A percentile compares a stretch with the other conserved stretches of the same genome.
Conservation (phyloP, 2,329 filamentous ascomycete species). For the Calonectria hawksworthii region DNA sequence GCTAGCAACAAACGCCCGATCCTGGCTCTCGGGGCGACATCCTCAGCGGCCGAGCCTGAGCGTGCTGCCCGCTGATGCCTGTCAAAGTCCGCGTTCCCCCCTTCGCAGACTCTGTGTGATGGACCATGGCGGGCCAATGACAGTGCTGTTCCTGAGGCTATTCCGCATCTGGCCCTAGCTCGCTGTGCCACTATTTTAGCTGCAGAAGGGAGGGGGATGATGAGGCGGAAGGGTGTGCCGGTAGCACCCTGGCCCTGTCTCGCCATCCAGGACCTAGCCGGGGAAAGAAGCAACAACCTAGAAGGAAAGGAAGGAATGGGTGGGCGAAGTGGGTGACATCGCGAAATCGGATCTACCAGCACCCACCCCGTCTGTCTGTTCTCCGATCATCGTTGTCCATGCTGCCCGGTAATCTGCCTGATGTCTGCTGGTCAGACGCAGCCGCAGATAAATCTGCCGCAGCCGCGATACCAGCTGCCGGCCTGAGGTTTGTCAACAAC, state of each 20-base stretch:
- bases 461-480: background rate
- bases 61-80: constrained; percentile 8
- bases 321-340: constrained; percentile 40
- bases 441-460: background rate
- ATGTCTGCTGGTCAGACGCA: background rate
- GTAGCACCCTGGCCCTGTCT: constrained; percentile 23
- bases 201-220: constrained; percentile 22
- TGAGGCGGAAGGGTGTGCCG: constrained; percentile 32
- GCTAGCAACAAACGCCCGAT: constrained; percentile 13
- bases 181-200: constrained; percentile 28
- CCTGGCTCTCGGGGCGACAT: constrained; percentile 26
- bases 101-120: constrained; percentile 29
- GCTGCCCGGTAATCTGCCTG: background rate
- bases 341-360: constrained; percentile 45
- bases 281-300: constrained; percentile 28
- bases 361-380: constrained; percentile 20
- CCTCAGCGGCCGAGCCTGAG: constrained; percentile 28
- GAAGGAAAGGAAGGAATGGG: constrained; percentile 15
- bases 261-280: constrained; percentile 10
- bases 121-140: constrained; percentile 57
- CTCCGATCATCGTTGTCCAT: constrained; percentile 27
- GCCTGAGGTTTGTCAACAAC: background rate
- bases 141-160: constrained; percentile 56
- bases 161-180: constrained; percentile 36
- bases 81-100: constrained; percentile 18